Conservation (phyloP, 345 rosid species). For the Salix viminalis region DNA sequence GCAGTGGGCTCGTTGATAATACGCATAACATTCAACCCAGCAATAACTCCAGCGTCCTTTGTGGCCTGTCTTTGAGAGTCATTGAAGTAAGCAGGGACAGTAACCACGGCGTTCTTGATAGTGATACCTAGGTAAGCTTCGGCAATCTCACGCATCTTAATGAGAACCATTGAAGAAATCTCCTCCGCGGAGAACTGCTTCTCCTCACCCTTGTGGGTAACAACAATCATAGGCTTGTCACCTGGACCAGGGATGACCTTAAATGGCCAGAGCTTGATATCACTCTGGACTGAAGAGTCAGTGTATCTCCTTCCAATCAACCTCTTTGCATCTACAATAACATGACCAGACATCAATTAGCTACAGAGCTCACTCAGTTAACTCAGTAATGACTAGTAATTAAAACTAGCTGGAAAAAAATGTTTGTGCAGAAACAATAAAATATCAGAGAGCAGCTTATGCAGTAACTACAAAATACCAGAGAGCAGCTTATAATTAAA, state of each 20-base stretch:
- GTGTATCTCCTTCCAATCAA: slow-evolving; percentile 26
- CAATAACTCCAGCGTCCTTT: slow-evolving; percentile 27
- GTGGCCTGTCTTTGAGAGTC: slow-evolving; percentile 33
- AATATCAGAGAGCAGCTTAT: too few relatives aligned
- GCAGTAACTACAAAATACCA: too few relatives aligned
- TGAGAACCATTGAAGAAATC: slow-evolving; percentile 30
- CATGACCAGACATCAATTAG: neutral
- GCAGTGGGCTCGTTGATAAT: slow-evolving; percentile 31
- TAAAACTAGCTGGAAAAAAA: neutral
- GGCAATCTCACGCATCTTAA: slow-evolving; percentile 34
- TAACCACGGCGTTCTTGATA: slow-evolving; percentile 25
- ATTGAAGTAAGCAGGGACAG: slow-evolving; percentile 32
- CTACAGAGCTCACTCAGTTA: neutral
- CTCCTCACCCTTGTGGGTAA: slow-evolving; percentile 26
- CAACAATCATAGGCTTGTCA: slow-evolving; percentile 30
- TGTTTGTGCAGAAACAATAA: too few relatives aligned
- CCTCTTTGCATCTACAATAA: slow-evolving; percentile 23
- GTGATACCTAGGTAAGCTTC: slow-evolving; percentile 27
- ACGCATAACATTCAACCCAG: slow-evolving; percentile 30
- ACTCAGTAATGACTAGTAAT: neutral
- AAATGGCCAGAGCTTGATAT: slow-evolving; percentile 30
- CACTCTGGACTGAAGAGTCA: slow-evolving; percentile 26
- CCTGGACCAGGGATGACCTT: slow-evolving; percentile 24
- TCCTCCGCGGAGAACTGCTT: slow-evolving; percentile 31
- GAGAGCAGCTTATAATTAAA: neutral